Evolutionary conservation across 1,139 yeast genomes (phyloP), one percentile per base, ranked within the genome.

Genomic region (Candida dubliniensis): DNA sequence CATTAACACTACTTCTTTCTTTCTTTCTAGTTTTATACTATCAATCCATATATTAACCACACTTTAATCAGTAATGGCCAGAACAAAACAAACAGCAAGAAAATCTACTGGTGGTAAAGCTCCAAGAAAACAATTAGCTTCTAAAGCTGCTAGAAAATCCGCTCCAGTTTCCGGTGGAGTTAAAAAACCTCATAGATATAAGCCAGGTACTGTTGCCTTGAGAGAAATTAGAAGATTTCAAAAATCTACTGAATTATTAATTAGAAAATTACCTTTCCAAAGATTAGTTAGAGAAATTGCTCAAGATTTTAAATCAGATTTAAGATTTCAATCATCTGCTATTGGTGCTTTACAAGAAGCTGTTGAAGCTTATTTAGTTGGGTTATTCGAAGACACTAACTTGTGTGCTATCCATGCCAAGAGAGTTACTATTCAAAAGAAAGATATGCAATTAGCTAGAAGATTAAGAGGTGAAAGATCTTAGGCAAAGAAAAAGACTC

Each of bases 201-300:
- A 74, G 71, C 79, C 79, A 56, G 78, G 79, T 72, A 74, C 79
- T 53, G 79, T 74, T 52, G 79, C 79, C 44, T 72, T 74, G 65
- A 72, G 79, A 72, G 78, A 74, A 71, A 74, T 74, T 55, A 71
- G 79, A 71, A 70, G 78, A 67, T 74, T 74, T 61, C 79, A 74
- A 62, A 74, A 74, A 60, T 74, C 78, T 23, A 74, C 79, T 47
- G 79, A 74, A 57, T 69, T 74, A 45, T 71, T 74, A 63, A 74
- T 74, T 58, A 73, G 79, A 71, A 74, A 74, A 62, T 73, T 74
- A 57, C 79, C 79, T 25, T 68, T 71, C 65, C 76, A 73, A 54
- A 69, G 76, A 58, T 73, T 74, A 62, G 77, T 74, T 40, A 69
- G 77, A 69, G 72, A 74, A 64, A 67, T 71, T 58, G 69, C 76